Evolutionary conservation across 257 asterid genomes (phyloP).

Genomic region (Solanum medicagineum): DNA sequence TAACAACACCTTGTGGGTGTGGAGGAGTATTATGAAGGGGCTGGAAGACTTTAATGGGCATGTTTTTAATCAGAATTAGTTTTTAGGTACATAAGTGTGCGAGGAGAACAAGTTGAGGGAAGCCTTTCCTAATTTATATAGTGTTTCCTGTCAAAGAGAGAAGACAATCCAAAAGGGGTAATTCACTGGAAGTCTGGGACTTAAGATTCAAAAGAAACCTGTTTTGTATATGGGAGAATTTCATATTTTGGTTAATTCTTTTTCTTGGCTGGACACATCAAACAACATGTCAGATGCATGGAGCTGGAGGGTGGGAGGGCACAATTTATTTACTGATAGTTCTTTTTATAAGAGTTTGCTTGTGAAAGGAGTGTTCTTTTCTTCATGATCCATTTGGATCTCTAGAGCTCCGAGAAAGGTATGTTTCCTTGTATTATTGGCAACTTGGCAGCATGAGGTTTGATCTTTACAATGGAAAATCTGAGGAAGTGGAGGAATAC

Average conservation of each 20-base stretch:
- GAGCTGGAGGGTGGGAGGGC: not conserved
- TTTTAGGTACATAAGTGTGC: not conserved
- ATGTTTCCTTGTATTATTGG: not conserved
- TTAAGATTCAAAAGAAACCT: not conserved
- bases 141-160: not conserved
- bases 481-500: not conserved
- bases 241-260: not conserved
- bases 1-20: not conserved
- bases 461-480: not conserved
- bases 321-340: not conserved
- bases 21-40: not conserved
- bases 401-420: not conserved
- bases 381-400: not conserved
- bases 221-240: not conserved
- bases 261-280: not conserved
- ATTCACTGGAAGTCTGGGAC: not conserved
- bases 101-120: not conserved
- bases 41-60: not conserved
- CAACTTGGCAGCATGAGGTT: not conserved
- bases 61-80: not conserved
- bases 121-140: not conserved
- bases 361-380: not conserved
- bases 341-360: not conserved
- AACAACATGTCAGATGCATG: not conserved
- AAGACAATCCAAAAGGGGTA: not conserved